phyloP scores from a whole-genome alignment of 768 basidiomycete species.

The Suillus plorans region DNA sequence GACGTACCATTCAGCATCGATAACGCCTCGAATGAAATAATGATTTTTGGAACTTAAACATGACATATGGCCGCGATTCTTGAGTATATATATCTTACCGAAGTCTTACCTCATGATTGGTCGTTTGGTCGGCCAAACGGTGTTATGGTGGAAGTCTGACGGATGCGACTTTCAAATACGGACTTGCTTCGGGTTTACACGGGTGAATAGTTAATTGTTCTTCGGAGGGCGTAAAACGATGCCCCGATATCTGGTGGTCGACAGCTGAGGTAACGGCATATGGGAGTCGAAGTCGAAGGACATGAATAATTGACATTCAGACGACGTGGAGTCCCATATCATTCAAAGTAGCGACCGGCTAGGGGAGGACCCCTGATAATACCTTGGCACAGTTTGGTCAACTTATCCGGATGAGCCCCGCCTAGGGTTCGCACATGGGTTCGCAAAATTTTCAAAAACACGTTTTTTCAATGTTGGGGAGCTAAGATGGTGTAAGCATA shows the following conservation, averaged over 20 bases:
- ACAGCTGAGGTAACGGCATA: not conserved
- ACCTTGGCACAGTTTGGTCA: no score
- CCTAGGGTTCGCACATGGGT: no score
- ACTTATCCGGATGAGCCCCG: no score
- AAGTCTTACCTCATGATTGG: not conserved
- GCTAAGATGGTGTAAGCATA: no score
- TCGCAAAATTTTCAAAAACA: no score
- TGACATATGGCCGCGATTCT: not conserved
- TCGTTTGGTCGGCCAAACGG: not conserved
- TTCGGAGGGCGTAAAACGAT: not conserved
- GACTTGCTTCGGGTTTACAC: not conserved
- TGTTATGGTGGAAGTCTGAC: not conserved
- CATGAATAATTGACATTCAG: not conserved
- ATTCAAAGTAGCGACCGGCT: not conserved
- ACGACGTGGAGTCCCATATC: not conserved
- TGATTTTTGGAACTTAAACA: not conserved
- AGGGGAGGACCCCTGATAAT: no score
- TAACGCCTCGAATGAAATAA: slow-evolving; percentile 2
- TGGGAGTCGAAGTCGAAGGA: slow-evolving; percentile 1
- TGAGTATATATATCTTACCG: not conserved
- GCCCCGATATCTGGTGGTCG: not conserved
- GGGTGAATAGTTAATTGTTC: not conserved
- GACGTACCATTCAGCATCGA: not conserved
- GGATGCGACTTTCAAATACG: not conserved
- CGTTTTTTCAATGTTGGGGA: no score